A percentile compares a stretch with the other conserved stretches of the same genome.
Conservation (phyloP, 1,284 basidiomycete species). For the Coniophora puteana region DNA sequence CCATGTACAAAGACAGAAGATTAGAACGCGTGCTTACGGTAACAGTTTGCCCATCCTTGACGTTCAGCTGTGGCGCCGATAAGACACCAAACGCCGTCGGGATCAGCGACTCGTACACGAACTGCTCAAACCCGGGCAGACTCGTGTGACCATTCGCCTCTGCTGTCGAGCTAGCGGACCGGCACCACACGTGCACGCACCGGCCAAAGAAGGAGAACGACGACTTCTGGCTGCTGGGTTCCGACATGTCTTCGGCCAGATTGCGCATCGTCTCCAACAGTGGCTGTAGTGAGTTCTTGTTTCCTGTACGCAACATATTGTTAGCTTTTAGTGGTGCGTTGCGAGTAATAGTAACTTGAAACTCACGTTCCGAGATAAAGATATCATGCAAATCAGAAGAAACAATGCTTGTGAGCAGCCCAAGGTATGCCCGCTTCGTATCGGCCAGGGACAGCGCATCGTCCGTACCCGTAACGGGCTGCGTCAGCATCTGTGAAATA, state of each 20-base stretch:
- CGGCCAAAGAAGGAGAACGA: constrained; percentile 81
- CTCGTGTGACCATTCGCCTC: constrained; percentile 44
- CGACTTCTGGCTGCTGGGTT: constrained; percentile 73
- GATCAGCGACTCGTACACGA: constrained; percentile 88
- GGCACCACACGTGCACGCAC: constrained; percentile 81
- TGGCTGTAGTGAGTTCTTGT: constrained; percentile 72
- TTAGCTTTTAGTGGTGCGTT: constrained; percentile 3
- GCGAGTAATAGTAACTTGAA: constrained; percentile 2
- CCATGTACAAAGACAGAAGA: neutral
- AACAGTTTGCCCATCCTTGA: constrained; percentile 83
- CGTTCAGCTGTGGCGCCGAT: constrained; percentile 77
- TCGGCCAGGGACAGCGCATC: constrained; percentile 83
- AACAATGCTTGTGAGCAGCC: constrained; percentile 82
- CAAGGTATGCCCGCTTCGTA: constrained; percentile 89
- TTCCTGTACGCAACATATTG: constrained; percentile 52
- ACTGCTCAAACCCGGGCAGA: constrained; percentile 90
- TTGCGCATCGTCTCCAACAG: constrained; percentile 75
- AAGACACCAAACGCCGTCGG: constrained; percentile 84
- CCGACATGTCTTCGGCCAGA: constrained; percentile 72
- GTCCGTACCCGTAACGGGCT: constrained; percentile 88
- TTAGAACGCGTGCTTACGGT: constrained; percentile 49
- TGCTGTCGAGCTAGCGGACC: constrained; percentile 34
- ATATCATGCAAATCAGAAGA: constrained; percentile 78
- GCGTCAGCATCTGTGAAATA: constrained; percentile 78
- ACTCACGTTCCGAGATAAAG: constrained; percentile 84